Conservation (phyloP, 441 rosid species). For the Adansonia grandidieri region DNA sequence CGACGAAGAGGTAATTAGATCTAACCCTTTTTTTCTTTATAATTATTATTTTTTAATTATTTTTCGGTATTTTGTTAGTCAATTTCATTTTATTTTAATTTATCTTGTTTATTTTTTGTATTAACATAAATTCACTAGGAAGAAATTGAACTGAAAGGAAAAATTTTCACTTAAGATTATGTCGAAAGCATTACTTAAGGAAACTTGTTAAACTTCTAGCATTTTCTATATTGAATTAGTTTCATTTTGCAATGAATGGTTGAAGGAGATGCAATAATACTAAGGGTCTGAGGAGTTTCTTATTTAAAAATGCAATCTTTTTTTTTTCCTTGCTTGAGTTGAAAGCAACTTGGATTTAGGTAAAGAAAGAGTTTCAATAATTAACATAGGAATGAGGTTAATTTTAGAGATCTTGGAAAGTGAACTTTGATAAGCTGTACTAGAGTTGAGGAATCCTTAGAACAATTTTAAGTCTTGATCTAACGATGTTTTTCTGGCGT, state of each 20-base stretch:
- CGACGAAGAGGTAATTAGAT: conserved; percentile 78
- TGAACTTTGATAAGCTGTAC: neutral
- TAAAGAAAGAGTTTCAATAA: neutral
- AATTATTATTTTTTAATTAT: neutral
- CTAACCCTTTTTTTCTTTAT: neutral
- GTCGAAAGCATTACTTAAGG: neutral
- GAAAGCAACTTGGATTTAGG: neutral
- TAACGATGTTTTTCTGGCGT: neutral
- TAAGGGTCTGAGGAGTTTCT: neutral
- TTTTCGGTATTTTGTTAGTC: neutral
- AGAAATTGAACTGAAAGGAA: neutral
- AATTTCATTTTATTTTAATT: neutral
- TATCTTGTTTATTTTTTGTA: neutral
- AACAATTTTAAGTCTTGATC: neutral
- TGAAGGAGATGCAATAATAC: neutral
- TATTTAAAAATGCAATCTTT: neutral
- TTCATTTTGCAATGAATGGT: neutral
- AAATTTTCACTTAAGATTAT: neutral
- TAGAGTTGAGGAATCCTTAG: neutral
- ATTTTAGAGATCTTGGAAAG: no score
- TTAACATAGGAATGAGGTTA: no score
- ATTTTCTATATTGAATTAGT: neutral
- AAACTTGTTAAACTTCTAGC: no score
- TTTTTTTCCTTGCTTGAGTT: neutral
- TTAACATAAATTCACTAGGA: neutral